Evolutionary conservation across 768 basidiomycete genomes (phyloP).

Genomic region (Baorangia bicolor): DNA sequence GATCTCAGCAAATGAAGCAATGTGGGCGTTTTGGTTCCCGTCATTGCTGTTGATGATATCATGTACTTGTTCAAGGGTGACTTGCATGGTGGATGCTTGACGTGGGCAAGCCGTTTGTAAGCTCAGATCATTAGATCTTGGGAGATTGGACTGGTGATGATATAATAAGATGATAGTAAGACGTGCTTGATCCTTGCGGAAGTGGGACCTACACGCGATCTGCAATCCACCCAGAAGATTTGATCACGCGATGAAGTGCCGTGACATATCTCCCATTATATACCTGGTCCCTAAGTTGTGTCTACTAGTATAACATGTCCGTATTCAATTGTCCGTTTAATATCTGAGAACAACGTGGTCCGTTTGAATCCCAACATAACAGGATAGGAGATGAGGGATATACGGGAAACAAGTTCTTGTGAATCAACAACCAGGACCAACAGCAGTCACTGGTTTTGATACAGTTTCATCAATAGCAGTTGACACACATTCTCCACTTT

Average conservation of each 20-base stretch:
- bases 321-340: neutral
- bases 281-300: neutral
- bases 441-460: neutral
- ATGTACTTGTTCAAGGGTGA: constrained; percentile 31
- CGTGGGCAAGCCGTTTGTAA: neutral
- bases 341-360: neutral
- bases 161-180: neutral
- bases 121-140: neutral
- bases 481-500: neutral
- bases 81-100: constrained; percentile 4
- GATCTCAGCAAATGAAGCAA: constrained; percentile 24
- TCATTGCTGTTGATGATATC: constrained; percentile 31
- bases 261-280: too few species aligned
- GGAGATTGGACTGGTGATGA: neutral
- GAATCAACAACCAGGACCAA: neutral
- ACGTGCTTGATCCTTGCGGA: neutral
- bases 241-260: neutral
- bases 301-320: neutral
- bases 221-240: neutral
- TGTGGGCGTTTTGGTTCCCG: constrained; percentile 4
- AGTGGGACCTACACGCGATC: too few species aligned
- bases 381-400: neutral
- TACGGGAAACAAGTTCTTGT: neutral
- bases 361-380: too few species aligned
- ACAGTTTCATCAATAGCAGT: neutral